Base-by-base conservation (phyloP, 1,284 basidiomycete genomes). In the Pyrrhoderma lamaoense region DNA sequence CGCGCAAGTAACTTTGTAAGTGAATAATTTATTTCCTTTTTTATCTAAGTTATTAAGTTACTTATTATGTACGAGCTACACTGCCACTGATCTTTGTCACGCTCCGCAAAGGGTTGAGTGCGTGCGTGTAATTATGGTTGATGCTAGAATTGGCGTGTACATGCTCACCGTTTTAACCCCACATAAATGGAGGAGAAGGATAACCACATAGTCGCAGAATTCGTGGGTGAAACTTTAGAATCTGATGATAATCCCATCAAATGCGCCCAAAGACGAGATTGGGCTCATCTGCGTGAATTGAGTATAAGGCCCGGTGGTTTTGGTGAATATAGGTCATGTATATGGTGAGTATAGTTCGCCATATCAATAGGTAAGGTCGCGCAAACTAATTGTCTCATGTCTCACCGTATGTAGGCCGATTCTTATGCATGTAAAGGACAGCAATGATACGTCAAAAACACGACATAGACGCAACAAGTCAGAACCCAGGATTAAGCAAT, bases 221-320 rank as follows among this genome's bases (percentile, higher is more conserved):
- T 31, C 11, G 7, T 5, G 27, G 11, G 11, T 11, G 11, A 31
- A 31, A 5, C 27, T 11, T 5, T 11, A 5, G 27, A 11, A 31
- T 11, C 11, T 5, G 27, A 31, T 31, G 7, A 31, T 31, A 5
- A 5, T 5, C 7, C 11, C 27, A 8, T 36, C 34, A 31, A 45
- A 18, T 46, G 46, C 8, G 22, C 45, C 22, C 22, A 31, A 35
- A 18, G 38, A 14, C 16, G 25, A 37, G 70, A 77, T 57, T 85
- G 80, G 83, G 61, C 68, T 1, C 61, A 56, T 1, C 66, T 82
- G 27, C 70, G 76, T 53, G 59, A 62, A 51, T 65, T 65, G 45
- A 85, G 82, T 56, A 64, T 85, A 8, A 58, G 60, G 47, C 76
- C 80, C 35, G 76, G 80, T 23, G 85, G 85, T 1, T 87, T 88